These are phyloP conservation scores for Phaseolus coccineus DNA, from an alignment of 331 rosid species.

Conservation along the genomic window DNA sequence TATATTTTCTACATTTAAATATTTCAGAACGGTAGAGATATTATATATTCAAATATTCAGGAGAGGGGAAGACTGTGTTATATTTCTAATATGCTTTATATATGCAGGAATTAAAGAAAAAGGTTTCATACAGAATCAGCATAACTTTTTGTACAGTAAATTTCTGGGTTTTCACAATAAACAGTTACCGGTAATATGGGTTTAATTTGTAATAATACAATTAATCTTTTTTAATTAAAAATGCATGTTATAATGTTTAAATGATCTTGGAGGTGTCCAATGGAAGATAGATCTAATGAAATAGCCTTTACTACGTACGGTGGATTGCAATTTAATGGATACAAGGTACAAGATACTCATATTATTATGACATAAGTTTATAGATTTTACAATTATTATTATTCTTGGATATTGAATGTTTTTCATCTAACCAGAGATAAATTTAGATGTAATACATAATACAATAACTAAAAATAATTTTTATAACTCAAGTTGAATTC, in stretches of 20 bases:
- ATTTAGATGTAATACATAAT: no score
- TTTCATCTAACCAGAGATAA: not conserved
- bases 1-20: conserved; percentile 4
- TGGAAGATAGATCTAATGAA: not conserved
- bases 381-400: not conserved
- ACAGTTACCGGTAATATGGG: not conserved
- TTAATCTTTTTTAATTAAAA: not conserved
- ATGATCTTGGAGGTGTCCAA: not conserved
- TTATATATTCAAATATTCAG: conserved; percentile 21
- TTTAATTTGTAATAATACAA: not conserved
- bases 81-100: conserved; percentile 53
- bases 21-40: conserved; percentile 44
- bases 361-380: not conserved
- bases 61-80: conserved; percentile 49
- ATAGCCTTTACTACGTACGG: not conserved
- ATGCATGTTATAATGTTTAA: not conserved
- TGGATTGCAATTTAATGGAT: no score
- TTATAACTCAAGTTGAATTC: no score
- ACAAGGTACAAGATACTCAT: no score
- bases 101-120: conserved; percentile 2
- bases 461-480: no score
- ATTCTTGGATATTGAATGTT: not conserved
- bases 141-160: conserved; percentile 34
- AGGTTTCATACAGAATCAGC: conserved; percentile 49
- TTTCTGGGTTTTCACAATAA: conserved; percentile 49